Conservation (phyloP, 306 rosid genomes). For the Castanopsis chinensis region DNA sequence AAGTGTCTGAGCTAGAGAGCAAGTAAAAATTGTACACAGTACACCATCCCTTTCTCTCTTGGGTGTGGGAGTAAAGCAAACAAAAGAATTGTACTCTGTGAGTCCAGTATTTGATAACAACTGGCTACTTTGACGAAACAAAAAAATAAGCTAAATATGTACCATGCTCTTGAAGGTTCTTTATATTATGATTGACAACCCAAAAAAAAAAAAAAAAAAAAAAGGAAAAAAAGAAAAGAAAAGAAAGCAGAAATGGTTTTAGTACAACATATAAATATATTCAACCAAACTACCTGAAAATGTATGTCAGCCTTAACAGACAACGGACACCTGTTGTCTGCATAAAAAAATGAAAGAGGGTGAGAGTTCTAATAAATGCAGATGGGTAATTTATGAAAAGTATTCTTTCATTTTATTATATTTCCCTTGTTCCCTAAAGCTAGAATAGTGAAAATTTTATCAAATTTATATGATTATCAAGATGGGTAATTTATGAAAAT, state of each 20-base stretch:
- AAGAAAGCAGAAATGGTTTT: background rate
- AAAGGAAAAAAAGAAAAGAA: too few relatives aligned
- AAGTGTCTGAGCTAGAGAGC: background rate
- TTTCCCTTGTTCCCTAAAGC: background rate
- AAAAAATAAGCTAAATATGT: background rate
- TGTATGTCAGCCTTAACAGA: slow-evolving; percentile 33
- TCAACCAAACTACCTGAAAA: slow-evolving; percentile 48
- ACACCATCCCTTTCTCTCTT: background rate
- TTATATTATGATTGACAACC: background rate
- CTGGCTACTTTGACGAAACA: background rate
- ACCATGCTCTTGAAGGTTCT: background rate
- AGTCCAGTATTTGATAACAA: background rate
- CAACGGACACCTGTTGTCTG: slow-evolving; percentile 47
- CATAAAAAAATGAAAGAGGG: slow-evolving; percentile 6
- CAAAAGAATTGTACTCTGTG: background rate
- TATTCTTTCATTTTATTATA: too few relatives aligned
- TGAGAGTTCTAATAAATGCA: background rate
- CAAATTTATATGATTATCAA: background rate
- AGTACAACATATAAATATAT: background rate
- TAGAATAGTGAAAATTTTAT: background rate
- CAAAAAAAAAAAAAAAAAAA: background rate
- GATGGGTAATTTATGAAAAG: too few relatives aligned
- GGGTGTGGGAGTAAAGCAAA: background rate
- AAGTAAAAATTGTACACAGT: background rate
- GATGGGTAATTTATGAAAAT: background rate